Conservation (phyloP, 106 monocot species). For the Dioscorea dumetorum region DNA sequence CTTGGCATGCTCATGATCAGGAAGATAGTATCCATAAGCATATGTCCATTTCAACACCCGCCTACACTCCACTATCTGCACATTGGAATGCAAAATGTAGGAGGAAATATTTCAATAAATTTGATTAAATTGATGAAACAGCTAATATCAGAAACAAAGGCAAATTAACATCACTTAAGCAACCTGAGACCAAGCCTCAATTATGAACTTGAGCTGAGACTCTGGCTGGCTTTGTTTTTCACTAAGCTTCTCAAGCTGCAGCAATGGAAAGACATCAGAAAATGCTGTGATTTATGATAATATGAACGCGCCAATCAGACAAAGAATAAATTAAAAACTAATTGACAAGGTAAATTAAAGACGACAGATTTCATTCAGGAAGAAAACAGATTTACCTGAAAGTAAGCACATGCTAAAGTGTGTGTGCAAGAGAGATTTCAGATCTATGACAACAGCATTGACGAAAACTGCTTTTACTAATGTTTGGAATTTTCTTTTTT, state of each 20-base stretch:
- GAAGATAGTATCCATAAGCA: conserved; percentile 94
- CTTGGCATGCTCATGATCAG: conserved; percentile 90
- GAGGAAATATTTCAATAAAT: background rate
- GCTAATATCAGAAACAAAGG: background rate
- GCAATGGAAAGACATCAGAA: background rate
- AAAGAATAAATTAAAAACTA: too few species aligned
- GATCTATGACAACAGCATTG: too few species aligned
- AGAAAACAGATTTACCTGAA: too few species aligned
- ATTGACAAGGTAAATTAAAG: too few species aligned
- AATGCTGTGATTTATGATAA: too few species aligned
- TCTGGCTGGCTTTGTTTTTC: conserved; percentile 67
- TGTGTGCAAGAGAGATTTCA: too few species aligned
- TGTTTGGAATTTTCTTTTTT: too few species aligned
- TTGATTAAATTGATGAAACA: background rate
- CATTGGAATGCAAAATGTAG: background rate
- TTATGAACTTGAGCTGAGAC: conserved; percentile 74
- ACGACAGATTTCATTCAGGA: too few species aligned
- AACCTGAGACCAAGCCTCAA: conserved; percentile 78
- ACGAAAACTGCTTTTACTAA: too few species aligned
- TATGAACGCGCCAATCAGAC: too few species aligned
- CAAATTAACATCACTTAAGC: background rate
- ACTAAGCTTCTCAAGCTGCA: conserved; percentile 66
- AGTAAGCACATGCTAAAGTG: too few species aligned
- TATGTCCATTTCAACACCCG: conserved; percentile 98
- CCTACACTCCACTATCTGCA: conserved; percentile 95